Conservation (phyloP, 768 basidiomycete genomes). For the Lactarius hatsudake region DNA sequence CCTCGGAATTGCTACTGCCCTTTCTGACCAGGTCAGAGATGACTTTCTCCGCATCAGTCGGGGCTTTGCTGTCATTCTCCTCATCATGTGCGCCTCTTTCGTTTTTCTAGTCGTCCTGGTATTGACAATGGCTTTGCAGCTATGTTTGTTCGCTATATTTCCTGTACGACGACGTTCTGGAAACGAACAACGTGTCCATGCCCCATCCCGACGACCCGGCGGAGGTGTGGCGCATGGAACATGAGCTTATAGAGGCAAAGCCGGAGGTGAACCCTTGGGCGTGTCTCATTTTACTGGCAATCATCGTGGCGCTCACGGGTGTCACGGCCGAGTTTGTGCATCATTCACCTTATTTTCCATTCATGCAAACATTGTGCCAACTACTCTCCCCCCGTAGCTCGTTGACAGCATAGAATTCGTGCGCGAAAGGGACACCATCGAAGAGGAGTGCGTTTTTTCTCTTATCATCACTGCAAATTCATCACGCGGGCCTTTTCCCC, state of each 20-base stretch:
- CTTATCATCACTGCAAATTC: too few species aligned
- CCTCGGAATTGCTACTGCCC: slow-evolving; percentile 28
- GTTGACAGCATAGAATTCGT: slow-evolving; percentile 63
- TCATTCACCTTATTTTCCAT: background rate
- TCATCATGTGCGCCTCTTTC: slow-evolving; percentile 44
- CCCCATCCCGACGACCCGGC: slow-evolving; percentile 42
- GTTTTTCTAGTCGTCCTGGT: background rate
- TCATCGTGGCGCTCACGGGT: slow-evolving; percentile 61
- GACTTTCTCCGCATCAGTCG: slow-evolving; percentile 62
- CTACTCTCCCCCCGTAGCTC: slow-evolving; percentile 39
- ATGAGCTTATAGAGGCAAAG: slow-evolving; percentile 43
- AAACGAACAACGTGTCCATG: slow-evolving; percentile 34
- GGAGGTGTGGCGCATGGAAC: slow-evolving; percentile 35
- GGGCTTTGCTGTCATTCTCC: slow-evolving; percentile 60
- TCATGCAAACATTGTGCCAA: background rate
- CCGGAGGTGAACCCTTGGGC: slow-evolving; percentile 65
- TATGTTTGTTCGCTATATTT: slow-evolving; percentile 66
- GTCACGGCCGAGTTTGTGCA: slow-evolving; percentile 69
- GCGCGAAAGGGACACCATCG: slow-evolving; percentile 41
- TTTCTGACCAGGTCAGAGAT: slow-evolving; percentile 45
- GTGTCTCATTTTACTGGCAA: slow-evolving; percentile 49
- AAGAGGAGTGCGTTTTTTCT: slow-evolving; percentile 7
- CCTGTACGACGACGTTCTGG: too few species aligned
- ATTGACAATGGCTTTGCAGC: slow-evolving; percentile 33
- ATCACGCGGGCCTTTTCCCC: too few species aligned